Conservation (phyloP, 2,329 filamentous ascomycete genomes). For the Chaetomiaceae sp. region DNA sequence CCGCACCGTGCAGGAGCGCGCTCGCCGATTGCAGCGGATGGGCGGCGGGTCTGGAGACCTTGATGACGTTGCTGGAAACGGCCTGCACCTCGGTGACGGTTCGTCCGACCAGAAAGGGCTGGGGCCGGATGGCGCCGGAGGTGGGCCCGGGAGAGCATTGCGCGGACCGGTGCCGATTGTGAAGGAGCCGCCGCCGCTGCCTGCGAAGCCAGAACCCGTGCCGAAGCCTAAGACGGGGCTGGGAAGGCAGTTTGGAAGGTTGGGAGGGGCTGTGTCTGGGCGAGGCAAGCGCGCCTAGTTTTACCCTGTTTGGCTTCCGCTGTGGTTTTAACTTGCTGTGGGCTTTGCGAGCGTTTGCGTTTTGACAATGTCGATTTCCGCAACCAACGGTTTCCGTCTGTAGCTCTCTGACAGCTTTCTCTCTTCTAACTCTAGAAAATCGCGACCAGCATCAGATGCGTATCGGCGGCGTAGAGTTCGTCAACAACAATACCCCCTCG, state of each 20-base stretch:
- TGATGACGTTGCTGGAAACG: constrained; percentile 39
- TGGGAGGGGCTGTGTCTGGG: constrained; percentile 67
- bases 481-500: constrained; percentile 15
- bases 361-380: neutral
- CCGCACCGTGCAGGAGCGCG: constrained; percentile 80
- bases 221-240: constrained; percentile 60
- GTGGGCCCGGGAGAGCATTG: neutral
- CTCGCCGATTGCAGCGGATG: constrained; percentile 64
- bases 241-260: constrained; percentile 63
- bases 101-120: neutral
- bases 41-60: constrained; percentile 39
- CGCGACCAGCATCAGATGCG: constrained; percentile 12
- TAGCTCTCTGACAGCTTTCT: constrained; percentile 9
- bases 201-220: constrained; percentile 35
- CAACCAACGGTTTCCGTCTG: too few relatives aligned
- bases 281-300: constrained; percentile 51
- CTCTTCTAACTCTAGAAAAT: constrained; percentile 16
- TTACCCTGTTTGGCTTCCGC: neutral
- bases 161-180: constrained; percentile 38
- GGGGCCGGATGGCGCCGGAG: constrained; percentile 25
- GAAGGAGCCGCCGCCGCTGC: constrained; percentile 45
- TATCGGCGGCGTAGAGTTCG: constrained; percentile 14
- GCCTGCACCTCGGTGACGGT: constrained; percentile 39
- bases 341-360: neutral
- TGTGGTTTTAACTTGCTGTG: neutral